Evolutionary conservation across 1,139 yeast species (phyloP).

Genomic region (Lodderomyces parapsilosis): DNA sequence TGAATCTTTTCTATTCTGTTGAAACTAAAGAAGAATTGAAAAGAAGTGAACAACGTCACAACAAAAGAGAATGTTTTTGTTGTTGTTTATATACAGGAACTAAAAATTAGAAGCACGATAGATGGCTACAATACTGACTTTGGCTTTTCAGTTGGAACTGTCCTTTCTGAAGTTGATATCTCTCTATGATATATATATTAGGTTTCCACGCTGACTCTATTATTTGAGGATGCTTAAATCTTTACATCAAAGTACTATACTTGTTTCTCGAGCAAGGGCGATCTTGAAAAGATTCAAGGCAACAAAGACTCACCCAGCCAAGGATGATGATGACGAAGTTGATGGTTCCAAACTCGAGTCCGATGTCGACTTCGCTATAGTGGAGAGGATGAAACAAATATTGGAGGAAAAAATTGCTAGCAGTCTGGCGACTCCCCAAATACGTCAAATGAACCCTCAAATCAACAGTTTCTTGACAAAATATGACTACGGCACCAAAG

Average conservation of each 20-base stretch:
- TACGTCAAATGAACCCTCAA: conserved; percentile 17
- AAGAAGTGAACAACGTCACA: not conserved
- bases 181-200: not conserved
- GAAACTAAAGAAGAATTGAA: not conserved
- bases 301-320: not conserved
- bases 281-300: not conserved
- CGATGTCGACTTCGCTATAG: conserved; percentile 18
- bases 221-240: not conserved
- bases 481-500: conserved; percentile 9
- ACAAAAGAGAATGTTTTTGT: too few relatives aligned
- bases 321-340: not conserved
- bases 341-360: not conserved
- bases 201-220: not conserved
- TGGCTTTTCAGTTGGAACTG: not conserved
- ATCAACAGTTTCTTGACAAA: conserved; percentile 11
- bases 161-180: too few relatives aligned
- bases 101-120: not conserved
- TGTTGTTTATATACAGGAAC: not conserved
- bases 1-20: not conserved
- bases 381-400: conserved; percentile 27
- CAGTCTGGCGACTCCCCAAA: conserved; percentile 13
- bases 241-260: not conserved
- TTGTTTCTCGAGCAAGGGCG: not conserved
- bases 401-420: conserved; percentile 25
- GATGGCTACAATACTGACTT: not conserved